A percentile compares a stretch with the other conserved stretches of the same genome.
phyloP scores from a whole-genome alignment of 2,329 filamentous ascomycete genomes.

The Canariomyces notabilis region DNA sequence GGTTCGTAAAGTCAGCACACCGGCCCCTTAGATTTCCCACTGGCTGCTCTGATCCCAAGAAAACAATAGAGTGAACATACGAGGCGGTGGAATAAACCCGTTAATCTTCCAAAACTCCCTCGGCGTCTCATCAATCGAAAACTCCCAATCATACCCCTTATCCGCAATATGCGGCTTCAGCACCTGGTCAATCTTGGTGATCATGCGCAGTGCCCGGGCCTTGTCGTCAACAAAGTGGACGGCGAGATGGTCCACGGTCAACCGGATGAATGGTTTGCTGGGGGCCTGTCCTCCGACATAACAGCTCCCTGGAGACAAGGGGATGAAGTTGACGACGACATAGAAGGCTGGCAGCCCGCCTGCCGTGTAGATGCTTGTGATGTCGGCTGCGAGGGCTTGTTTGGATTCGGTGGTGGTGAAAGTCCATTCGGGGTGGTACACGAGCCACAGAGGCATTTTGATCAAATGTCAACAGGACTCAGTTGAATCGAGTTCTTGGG shows the following conservation, averaged over 20 bases:
- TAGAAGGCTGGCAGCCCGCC: conserved; percentile 20
- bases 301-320: conserved; percentile 7
- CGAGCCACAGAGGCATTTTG: conserved; percentile 24
- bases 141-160: conserved; percentile 41
- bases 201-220: background rate
- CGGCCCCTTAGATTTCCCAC: too few relatives aligned
- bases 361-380: conserved; percentile 17
- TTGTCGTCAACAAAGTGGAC: conserved; percentile 4
- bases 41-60: background rate
- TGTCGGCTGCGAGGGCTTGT: conserved; percentile 11
- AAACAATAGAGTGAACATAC: conserved; percentile 10
- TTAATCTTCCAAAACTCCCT: conserved; percentile 41
- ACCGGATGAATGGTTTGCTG: conserved; percentile 17
- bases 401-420: conserved; percentile 16
- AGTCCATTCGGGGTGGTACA: conserved; percentile 19
- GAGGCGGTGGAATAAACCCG: conserved; percentile 23
- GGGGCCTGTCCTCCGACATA: conserved; percentile 18
- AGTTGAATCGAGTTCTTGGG: too few relatives aligned
- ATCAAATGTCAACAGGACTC: too few relatives aligned
- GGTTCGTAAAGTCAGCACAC: background rate
- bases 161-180: conserved; percentile 38
- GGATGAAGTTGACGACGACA: conserved; percentile 18
- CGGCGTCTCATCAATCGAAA: conserved; percentile 38
- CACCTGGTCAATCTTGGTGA: conserved; percentile 26
- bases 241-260: conserved; percentile 19